These are phyloP conservation scores for Chytriomyces sp. DNA, from an alignment of 192 early-diverging fungal species.

Conservation along the genomic window DNA sequence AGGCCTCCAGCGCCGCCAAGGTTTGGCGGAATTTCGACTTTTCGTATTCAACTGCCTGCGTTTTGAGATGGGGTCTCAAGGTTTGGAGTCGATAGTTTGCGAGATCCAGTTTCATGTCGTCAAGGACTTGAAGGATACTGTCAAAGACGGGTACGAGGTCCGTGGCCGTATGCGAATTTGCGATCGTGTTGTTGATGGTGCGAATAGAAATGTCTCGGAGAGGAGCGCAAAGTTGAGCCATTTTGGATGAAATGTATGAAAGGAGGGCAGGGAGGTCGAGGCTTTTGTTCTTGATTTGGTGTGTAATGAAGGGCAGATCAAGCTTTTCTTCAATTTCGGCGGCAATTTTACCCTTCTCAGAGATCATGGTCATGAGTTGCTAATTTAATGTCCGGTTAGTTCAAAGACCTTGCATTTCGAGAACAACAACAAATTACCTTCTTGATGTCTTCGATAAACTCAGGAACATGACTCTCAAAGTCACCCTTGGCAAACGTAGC, in stretches of 20 bases:
- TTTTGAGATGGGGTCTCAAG: slow-evolving; percentile 70
- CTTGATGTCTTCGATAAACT: slow-evolving; percentile 60
- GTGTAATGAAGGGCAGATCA: slow-evolving; percentile 70
- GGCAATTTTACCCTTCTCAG: slow-evolving; percentile 57
- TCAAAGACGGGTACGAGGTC: slow-evolving; percentile 53
- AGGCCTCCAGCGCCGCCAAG: slow-evolving; percentile 29
- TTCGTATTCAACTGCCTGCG: slow-evolving; percentile 79
- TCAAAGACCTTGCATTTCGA: neutral
- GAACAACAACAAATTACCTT: slow-evolving; percentile 53
- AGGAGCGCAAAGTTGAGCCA: slow-evolving; percentile 79
- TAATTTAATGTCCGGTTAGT: slow-evolving; percentile 30
- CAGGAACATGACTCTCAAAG: slow-evolving; percentile 55
- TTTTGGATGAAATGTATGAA: slow-evolving; percentile 56
- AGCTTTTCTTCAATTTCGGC: slow-evolving; percentile 66
- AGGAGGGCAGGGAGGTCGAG: slow-evolving; percentile 61
- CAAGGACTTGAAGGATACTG: slow-evolving; percentile 63
- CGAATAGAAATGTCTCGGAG: slow-evolving; percentile 69
- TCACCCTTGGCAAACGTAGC: slow-evolving; percentile 62
- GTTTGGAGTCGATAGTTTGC: slow-evolving; percentile 73
- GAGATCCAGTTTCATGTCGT: slow-evolving; percentile 83
- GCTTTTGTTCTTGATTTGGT: slow-evolving; percentile 63
- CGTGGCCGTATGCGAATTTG: neutral
- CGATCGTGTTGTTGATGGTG: slow-evolving; percentile 23
- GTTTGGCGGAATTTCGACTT: slow-evolving; percentile 66
- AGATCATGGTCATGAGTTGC: slow-evolving; percentile 70